phyloP scores from a whole-genome alignment of 1,284 basidiomycete genomes.

The Schizopora paradoxa region DNA sequence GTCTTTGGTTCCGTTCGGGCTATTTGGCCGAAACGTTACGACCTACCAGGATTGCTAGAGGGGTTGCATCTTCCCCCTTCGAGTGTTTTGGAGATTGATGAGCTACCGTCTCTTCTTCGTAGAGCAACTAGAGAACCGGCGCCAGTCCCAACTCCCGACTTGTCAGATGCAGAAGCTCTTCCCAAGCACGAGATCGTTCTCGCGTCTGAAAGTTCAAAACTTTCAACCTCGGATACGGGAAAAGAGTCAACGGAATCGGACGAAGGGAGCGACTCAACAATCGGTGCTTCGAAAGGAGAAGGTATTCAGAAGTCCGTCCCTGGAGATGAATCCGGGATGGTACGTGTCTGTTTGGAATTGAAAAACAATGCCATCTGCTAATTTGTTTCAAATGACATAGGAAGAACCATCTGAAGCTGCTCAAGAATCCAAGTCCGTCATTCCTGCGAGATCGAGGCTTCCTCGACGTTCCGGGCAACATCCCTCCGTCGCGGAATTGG shows the following conservation, averaged over 20 bases:
- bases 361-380: conserved; percentile 14
- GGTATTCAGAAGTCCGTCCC: conserved; percentile 27
- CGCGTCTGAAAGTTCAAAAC: conserved; percentile 3
- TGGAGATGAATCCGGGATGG: conserved; percentile 24
- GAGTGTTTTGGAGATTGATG: conserved; percentile 76
- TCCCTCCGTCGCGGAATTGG: conserved; percentile 77
- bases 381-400: no score
- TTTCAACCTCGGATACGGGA: conserved; percentile 8
- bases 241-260: conserved; percentile 17
- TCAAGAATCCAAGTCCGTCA: conserved; percentile 16
- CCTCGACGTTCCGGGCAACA: conserved; percentile 58
- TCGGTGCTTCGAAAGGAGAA: conserved; percentile 89
- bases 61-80: conserved; percentile 52
- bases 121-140: conserved; percentile 53
- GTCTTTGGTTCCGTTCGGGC: conserved; percentile 63
- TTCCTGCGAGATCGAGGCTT: conserved; percentile 51
- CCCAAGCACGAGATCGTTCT: conserved; percentile 1
- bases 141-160: conserved; percentile 52
- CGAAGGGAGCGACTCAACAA: conserved; percentile 58
- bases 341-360: not conserved
- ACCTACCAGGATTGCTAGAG: conserved; percentile 46
- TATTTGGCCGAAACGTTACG: conserved; percentile 62
- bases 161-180: conserved; percentile 43
- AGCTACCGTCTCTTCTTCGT: conserved; percentile 40
- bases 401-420: no score